These are phyloP conservation scores for Austroboletus eburneus DNA, from an alignment of 768 basidiomycete genomes.

Conservation along the genomic window DNA sequence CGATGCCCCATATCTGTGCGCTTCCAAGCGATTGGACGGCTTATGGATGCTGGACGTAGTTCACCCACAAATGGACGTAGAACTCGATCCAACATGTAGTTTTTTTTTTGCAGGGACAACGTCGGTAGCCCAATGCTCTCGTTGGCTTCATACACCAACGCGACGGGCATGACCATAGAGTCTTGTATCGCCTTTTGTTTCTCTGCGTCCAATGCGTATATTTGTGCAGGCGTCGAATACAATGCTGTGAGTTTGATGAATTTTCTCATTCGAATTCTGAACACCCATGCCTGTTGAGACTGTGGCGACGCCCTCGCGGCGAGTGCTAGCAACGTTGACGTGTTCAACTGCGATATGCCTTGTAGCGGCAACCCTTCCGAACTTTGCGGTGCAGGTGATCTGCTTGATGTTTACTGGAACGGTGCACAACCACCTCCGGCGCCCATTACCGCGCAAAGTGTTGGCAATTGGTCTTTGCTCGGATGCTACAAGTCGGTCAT, in stretches of 20 bases:
- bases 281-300: conserved; percentile 35
- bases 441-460: conserved; percentile 48
- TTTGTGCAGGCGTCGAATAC: conserved; percentile 67
- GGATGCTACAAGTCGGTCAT: conserved; percentile 68
- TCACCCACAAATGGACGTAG: not conserved
- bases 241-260: conserved; percentile 50
- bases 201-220: conserved; percentile 34
- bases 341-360: conserved; percentile 54
- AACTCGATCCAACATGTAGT: not conserved
- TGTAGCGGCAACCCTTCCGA: conserved; percentile 59
- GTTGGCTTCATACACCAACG: conserved; percentile 41
- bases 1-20: conserved; percentile 7
- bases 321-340: conserved; percentile 41
- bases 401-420: conserved; percentile 62
- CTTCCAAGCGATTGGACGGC: conserved; percentile 56
- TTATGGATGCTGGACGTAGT: conserved; percentile 60
- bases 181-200: conserved; percentile 43
- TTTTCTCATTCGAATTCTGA: not conserved
- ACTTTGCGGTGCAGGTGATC: conserved; percentile 55
- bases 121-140: conserved; percentile 54
- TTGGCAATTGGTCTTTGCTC: conserved; percentile 64
- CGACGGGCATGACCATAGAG: conserved; percentile 59
- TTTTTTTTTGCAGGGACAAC: conserved; percentile 43
- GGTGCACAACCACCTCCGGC: conserved; percentile 51
- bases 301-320: conserved; percentile 56